Percentiles rank a stretch among this genome's conserved stretches.
Conservation (phyloP, 2,329 filamentous ascomycete species). For the Chaetomium sp. region DNA sequence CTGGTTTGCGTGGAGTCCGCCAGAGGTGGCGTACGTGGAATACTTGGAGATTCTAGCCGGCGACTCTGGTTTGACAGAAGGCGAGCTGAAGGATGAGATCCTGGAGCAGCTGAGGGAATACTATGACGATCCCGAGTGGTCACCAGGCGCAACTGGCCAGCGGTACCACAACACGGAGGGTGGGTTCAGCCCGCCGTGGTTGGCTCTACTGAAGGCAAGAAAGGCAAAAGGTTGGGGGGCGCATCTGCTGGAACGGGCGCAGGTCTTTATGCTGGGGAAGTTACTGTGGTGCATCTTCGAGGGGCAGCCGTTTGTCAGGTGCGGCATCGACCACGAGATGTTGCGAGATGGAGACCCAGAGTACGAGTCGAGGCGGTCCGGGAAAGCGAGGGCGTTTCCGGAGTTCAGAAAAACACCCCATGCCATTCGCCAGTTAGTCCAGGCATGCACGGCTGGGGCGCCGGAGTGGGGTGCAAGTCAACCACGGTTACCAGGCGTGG, state of each 20-base stretch:
- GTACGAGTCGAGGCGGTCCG: conserved; percentile 3
- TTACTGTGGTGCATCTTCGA: conserved; percentile 38
- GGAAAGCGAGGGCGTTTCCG: conserved; percentile 26
- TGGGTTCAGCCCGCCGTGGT: conserved; percentile 34
- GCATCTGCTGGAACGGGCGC: conserved; percentile 28
- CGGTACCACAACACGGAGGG: conserved; percentile 27
- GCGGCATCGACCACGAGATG: conserved; percentile 32
- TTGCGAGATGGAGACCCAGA: conserved; percentile 23
- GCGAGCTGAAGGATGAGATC: conserved; percentile 13
- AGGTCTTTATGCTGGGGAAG: conserved; percentile 37
- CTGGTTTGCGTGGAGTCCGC: conserved; percentile 36
- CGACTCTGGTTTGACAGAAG: background rate
- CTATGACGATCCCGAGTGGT: conserved; percentile 28
- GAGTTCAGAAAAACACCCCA: conserved; percentile 29
- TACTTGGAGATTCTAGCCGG: conserved; percentile 32
- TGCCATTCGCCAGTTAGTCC: conserved; percentile 24
- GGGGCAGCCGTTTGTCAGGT: conserved; percentile 27
- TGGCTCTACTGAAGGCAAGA: conserved; percentile 23
- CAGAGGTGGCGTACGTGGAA: conserved; percentile 35
- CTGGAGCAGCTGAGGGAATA: conserved; percentile 16
- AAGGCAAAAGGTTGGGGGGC: background rate
- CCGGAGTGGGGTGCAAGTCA: conserved; percentile 30
- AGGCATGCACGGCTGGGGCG: conserved; percentile 30
- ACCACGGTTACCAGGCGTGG: conserved; percentile 16
- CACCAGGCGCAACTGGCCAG: conserved; percentile 6